These are phyloP conservation scores for Dryadomyces quercivorus DNA, from an alignment of 2,329 filamentous ascomycete species.

Conservation along the genomic window DNA sequence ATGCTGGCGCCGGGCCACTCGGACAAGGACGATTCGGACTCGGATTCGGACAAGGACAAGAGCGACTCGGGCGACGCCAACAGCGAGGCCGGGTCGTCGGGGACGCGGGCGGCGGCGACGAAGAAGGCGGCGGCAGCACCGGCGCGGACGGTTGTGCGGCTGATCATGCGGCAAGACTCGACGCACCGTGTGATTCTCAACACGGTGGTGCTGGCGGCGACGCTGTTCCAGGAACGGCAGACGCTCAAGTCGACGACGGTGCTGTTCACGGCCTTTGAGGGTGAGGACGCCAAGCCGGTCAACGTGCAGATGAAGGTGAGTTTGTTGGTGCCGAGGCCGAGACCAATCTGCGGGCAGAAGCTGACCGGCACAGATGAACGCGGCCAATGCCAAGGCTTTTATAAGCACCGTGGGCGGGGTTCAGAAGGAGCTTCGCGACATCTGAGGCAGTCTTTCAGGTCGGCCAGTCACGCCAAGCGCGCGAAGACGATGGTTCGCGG, in stretches of 20 bases:
- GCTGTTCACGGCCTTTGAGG: conserved; percentile 51
- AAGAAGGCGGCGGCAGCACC: background rate
- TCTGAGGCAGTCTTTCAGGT: conserved; percentile 9
- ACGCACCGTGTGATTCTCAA: conserved; percentile 82
- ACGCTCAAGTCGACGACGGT: conserved; percentile 60
- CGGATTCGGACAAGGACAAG: conserved; percentile 14
- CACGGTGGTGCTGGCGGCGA: conserved; percentile 63
- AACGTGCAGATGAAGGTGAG: conserved; percentile 50
- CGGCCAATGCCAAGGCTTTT: conserved; percentile 39
- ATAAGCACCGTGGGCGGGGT: conserved; percentile 35
- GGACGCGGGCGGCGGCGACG: background rate
- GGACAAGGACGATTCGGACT: conserved; percentile 16
- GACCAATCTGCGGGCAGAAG: background rate
- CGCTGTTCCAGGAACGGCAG: conserved; percentile 69
- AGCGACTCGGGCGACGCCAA: conserved; percentile 1
- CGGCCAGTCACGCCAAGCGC: no score
- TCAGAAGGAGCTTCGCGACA: conserved; percentile 33
- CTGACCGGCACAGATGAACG: conserved; percentile 31
- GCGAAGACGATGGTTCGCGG: no score
- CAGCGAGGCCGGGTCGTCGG: background rate
- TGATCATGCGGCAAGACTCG: conserved; percentile 86
- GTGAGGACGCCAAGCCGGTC: conserved; percentile 38
- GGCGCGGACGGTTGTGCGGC: conserved; percentile 45
- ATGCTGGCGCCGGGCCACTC: conserved; percentile 5
- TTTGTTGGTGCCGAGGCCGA: no score